Evolutionary conservation across 2,329 filamentous ascomycete species (phyloP).

Genomic region (Aspergillus aculeatinus): DNA sequence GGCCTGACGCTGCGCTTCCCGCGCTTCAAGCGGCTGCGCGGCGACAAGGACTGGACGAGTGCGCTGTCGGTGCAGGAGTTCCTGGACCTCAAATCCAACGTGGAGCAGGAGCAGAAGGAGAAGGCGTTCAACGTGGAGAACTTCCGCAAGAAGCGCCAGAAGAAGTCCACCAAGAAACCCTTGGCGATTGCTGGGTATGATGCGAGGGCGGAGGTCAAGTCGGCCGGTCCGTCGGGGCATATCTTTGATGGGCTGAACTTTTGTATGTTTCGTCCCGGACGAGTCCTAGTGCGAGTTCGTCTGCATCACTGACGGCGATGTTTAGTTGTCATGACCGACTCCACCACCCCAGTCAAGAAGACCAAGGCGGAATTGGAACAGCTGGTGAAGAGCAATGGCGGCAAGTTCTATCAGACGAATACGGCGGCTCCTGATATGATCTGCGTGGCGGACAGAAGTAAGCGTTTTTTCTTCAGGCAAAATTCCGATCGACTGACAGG

Average conservation of each 20-base stretch:
- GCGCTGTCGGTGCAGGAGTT: slow-evolving; percentile 80
- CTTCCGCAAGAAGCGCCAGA: slow-evolving; percentile 62
- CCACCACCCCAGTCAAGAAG: slow-evolving; percentile 66
- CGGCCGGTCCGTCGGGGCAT: slow-evolving; percentile 58
- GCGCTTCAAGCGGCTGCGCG: slow-evolving; percentile 75
- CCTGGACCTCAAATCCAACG: slow-evolving; percentile 64
- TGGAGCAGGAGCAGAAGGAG: slow-evolving; percentile 68
- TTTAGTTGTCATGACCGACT: slow-evolving; percentile 70
- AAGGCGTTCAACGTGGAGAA: slow-evolving; percentile 73
- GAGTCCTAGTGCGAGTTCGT: not conserved
- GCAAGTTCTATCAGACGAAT: slow-evolving; percentile 72
- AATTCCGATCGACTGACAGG: slow-evolving; percentile 13
- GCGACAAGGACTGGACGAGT: slow-evolving; percentile 81
- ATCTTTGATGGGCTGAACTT: slow-evolving; percentile 77
- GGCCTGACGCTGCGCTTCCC: slow-evolving; percentile 84
- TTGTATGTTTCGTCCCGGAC: slow-evolving; percentile 46
- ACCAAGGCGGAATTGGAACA: slow-evolving; percentile 76
- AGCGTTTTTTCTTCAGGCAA: slow-evolving; percentile 1
- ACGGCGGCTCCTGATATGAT: slow-evolving; percentile 62
- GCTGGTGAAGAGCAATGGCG: slow-evolving; percentile 80
- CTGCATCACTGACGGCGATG: slow-evolving; percentile 12
- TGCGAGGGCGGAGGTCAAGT: slow-evolving; percentile 49
- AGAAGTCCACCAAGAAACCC: slow-evolving; percentile 61
- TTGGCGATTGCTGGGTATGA: slow-evolving; percentile 74
- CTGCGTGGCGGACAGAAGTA: slow-evolving; percentile 74